Base-by-base conservation (phyloP, 345 rosid species). In the Streptanthus diversifolius region DNA sequence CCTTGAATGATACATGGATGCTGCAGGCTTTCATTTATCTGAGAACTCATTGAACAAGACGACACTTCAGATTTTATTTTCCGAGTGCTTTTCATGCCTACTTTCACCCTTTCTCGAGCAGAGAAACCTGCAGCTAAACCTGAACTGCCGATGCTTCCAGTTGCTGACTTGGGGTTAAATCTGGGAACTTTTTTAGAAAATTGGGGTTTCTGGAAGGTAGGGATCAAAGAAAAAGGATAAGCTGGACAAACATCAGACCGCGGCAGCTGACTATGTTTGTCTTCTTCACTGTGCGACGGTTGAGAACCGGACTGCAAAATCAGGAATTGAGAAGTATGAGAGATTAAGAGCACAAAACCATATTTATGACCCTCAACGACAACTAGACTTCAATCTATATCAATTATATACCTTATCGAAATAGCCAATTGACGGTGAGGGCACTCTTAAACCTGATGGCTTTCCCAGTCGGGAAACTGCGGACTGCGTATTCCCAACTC, bases 361-460 rank as follows among this genome's bases (percentile, higher is more conserved):
- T 58, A 51, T 47, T 62, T 54, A 19, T 13, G 64, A 58, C 24
- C 45, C 48, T 66, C 66, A 57, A 33, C 12, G 60, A 44, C 18
- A 63, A 15, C 51, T 14, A 25, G 45, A 67, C 30, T 59, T 40
- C 63, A 40, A 36, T 49, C 36, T 40, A 57, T 27, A 39, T 39
- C 8, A 32, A 47, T 40, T 47, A 66, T 66, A 43, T 75, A 95
- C 99, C 96, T 86, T 85, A 72, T 72, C 63, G 83, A 95, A 95
- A 76, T 87, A 91, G 67, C 96, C 84, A 70, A 91, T 60, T 57
- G 99, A 91, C 49, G 99, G 97, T 33, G 92, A 88, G 56, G 97
- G 99, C 87, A 72, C 80, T 80, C 96, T 86, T 80, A 93, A 83
- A 64, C 99, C 93, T 58, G 97, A 86, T 74, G 93, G 86, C 76